These are phyloP conservation scores for Podospora appendiculata DNA, from an alignment of 495 filamentous ascomycete genomes.

Conservation along the genomic window DNA sequence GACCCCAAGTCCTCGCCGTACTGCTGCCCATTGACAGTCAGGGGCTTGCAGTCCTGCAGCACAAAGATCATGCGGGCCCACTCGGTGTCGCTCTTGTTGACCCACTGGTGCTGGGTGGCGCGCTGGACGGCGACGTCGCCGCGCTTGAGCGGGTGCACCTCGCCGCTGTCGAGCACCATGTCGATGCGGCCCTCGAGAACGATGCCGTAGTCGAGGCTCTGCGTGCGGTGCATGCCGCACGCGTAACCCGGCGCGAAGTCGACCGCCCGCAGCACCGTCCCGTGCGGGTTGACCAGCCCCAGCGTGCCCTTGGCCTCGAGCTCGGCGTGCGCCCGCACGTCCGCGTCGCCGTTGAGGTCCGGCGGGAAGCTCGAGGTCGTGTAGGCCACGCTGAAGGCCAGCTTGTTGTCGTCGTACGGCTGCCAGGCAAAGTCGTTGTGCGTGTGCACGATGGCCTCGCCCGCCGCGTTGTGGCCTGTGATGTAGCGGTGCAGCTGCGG, in stretches of 20 bases:
- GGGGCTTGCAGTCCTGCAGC: conserved; percentile 39
- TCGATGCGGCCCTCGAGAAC: conserved; percentile 68
- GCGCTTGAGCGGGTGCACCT: conserved; percentile 42
- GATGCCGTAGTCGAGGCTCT: conserved; percentile 67
- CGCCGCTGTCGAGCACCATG: conserved; percentile 54
- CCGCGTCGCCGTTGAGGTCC: conserved; percentile 42
- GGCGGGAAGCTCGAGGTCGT: conserved; percentile 50
- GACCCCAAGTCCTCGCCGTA: conserved; percentile 39
- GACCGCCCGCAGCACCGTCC: conserved; percentile 52
- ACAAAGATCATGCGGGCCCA: conserved; percentile 56
- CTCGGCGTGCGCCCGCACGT: conserved; percentile 35
- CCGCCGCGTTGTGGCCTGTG: conserved; percentile 29
- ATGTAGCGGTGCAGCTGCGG: conserved; percentile 28
- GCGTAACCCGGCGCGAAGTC: conserved; percentile 50
- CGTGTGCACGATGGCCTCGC: conserved; percentile 29
- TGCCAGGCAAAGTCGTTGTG: conserved; percentile 23
- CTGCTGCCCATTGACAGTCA: conserved; percentile 33
- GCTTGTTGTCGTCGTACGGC: conserved; percentile 20
- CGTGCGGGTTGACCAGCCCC: conserved; percentile 39
- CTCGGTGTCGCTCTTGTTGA: conserved; percentile 44
- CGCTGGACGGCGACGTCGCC: conserved; percentile 62
- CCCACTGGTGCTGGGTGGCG: conserved; percentile 62
- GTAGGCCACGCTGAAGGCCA: conserved; percentile 29
- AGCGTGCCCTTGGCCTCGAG: conserved; percentile 26
- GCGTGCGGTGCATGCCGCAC: conserved; percentile 62